Evolutionary conservation across 345 rosid genomes (phyloP), one percentile per base, ranked within the genome.

Genomic region (Brassica rapa): DNA sequence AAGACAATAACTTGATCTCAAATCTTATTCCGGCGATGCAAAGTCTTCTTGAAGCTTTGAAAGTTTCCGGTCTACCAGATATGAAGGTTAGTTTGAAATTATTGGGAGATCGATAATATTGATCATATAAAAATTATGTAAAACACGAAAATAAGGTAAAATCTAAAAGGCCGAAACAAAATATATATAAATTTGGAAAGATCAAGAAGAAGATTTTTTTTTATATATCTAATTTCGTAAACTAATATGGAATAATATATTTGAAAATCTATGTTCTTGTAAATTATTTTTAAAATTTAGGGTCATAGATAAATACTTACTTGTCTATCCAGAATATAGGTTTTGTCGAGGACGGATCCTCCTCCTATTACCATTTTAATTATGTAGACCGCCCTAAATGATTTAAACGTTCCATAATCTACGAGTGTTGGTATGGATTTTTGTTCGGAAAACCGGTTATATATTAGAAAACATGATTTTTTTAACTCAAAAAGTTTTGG

Each of bases 21-120:
- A 81, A 82, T 79, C 96, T 92, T 49, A 80, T 90, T 12, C 88
- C 89, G 3, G 91, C 92, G 4, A 88, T 92, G 90, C 85, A 70
- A 70, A 32, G 82, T 14, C 74, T 92, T 5, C 76, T 83, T 8
- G 32, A 43, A 1, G 96, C 96, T 19, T 81, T 92, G 73, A 46
- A 60, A 9, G 74, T 14, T 9, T 84, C 83, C 11, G 91, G 92
- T 55, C 83, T 88, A 78, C 68, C 56, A 1, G 71, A 76, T 63
- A 68, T 85, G 37, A 82, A 90, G 93, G 94, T 88, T 4, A 46
- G 76, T 57, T 37, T 37, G 43, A 37, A 8, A 37, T 37, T 37
- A 35, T 35, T 35, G 7, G 39, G 39, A 35, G 8, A 35, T 6
- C 8, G 39, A 35, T 6, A 33, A 33, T 33, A 33, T 33, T 7